Evolutionary conservation across 768 basidiomycete species (phyloP), one percentile per base, ranked within the genome.

Genomic region (Lactarius pseudohatsudake): DNA sequence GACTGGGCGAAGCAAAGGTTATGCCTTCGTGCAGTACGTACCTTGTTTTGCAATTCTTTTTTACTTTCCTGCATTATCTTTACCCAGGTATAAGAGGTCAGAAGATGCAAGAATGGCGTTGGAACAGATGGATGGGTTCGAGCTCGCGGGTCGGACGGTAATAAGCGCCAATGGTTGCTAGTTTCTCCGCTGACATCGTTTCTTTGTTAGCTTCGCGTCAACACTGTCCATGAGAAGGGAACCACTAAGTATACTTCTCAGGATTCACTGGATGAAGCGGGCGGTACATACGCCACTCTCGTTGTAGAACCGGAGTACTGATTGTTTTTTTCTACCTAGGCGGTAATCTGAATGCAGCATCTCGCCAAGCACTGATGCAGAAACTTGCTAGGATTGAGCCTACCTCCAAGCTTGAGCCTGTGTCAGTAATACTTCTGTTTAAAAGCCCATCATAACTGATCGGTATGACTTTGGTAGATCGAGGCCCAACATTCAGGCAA

Each of bases 291-390:
- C 18, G 53, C 50, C 6, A 3, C 36, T 6, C 8, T 28, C 6
- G 7, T 40, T 0, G 7, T 20, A 2, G 16, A 64, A 30, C n/a
- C 16, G 32, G 28, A 36, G 22, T n/a, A 62, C 62, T 71, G 16
- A 71, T 40, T 32, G 32, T 32, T 34, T 55, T 58, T 26, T 15
- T 53, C 11, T 28, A 15, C n/a, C 41, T 54, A 96, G 94, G 91
- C 78, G 92, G 92, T 92, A 94, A 94, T 85, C 86, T 97, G 83
- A 97, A 97, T 82, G 92, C 92, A 83, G 92, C 92, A 75, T 94
- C 94, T 76, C 92, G 97, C 80, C 95, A 97, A 84, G 93, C 94
- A 78, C 93, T 99, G 82, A 99, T 99, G 97, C 94, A 96, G 81
- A 99, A 98, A 88, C 92, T 99, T 85, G 95, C 97, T 77, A 94